Conservation (phyloP, 1,139 yeast species). For the Candida gigantensis region DNA sequence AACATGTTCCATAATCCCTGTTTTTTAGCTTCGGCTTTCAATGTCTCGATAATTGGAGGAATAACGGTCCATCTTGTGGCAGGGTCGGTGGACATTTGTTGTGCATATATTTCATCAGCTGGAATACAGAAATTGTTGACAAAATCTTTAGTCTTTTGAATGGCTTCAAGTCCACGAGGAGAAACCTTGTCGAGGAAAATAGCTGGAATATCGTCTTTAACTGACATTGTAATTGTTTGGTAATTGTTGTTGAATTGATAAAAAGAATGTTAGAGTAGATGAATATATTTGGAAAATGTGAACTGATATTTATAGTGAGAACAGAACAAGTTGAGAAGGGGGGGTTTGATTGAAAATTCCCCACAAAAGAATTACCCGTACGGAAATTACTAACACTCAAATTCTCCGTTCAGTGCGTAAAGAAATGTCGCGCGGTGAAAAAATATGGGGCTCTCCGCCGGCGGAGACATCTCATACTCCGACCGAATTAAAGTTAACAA, state of each 20-base stretch:
- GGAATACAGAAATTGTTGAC: conserved; percentile 64
- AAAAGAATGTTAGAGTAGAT: not conserved
- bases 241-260: not conserved
- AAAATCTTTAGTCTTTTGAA: conserved; percentile 51
- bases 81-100: conserved; percentile 43
- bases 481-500: no score
- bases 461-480: no score
- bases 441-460: no score
- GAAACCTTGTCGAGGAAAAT: conserved; percentile 45
- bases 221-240: conserved; percentile 21
- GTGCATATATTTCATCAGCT: conserved; percentile 48
- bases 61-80: conserved; percentile 48
- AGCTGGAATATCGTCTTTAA: conserved; percentile 47
- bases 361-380: no score
- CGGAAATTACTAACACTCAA: no score
- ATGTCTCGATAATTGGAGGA: conserved; percentile 53
- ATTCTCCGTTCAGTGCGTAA: no score
- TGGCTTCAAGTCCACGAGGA: conserved; percentile 52
- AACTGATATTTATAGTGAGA: conserved; percentile 5
- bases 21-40: conserved; percentile 56
- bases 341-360: no score
- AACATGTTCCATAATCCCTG: conserved; percentile 70
- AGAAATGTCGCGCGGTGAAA: no score
- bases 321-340: no score
- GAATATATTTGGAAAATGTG: not conserved